Conservation (phyloP, 2,329 filamentous ascomycete species). For the Hymenotorrendiella dingleyae region DNA sequence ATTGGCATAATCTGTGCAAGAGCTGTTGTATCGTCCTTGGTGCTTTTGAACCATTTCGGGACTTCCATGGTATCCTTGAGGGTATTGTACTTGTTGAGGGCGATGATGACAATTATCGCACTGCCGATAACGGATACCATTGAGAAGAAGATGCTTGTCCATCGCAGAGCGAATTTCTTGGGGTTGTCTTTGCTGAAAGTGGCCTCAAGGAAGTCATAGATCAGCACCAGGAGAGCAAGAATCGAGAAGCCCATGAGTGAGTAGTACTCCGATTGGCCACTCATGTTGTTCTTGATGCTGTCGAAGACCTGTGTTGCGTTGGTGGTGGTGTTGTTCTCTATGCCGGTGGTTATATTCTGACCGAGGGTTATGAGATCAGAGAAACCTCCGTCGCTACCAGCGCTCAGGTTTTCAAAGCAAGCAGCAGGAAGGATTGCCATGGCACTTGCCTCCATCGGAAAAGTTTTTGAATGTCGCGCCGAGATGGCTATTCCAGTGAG, state of each 20-base stretch:
- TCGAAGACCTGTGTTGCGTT: background rate
- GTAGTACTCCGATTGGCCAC: background rate
- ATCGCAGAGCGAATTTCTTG: background rate
- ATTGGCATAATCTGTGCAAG: constrained; percentile 4
- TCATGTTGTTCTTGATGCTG: background rate
- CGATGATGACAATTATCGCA: background rate
- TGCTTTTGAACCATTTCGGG: background rate
- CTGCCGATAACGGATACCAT: background rate
- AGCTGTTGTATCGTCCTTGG: background rate
- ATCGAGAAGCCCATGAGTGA: background rate
- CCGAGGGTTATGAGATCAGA: background rate
- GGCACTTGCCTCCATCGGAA: background rate
- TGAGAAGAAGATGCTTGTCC: background rate
- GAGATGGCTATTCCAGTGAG: background rate
- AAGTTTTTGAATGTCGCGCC: constrained; percentile 1
- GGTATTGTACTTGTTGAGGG: background rate
- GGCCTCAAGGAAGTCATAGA: background rate
- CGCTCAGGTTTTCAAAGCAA: constrained; percentile 2
- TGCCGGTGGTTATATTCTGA: background rate
- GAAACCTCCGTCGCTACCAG: background rate
- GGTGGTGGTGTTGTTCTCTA: background rate
- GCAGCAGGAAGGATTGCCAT: background rate
- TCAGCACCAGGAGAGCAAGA: background rate
- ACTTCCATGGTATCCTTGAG: constrained; percentile 1
- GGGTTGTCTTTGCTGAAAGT: background rate